Percentiles rank a stretch among this genome's conserved stretches.
phyloP scores from a whole-genome alignment of 768 basidiomycete species.

The Amanita thiersii region DNA sequence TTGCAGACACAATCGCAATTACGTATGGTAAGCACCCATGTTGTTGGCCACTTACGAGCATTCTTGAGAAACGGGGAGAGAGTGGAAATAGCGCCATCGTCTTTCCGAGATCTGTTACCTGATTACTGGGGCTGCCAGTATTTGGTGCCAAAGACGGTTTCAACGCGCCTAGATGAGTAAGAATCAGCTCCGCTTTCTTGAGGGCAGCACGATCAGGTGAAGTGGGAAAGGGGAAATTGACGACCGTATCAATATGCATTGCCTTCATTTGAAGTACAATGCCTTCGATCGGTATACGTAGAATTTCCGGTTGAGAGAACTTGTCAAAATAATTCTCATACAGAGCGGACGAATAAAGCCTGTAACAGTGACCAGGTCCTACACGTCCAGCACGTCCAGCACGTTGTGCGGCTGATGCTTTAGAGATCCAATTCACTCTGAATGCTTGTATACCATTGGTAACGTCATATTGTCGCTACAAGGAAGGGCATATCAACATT shows the following conservation, averaged over 20 bases:
- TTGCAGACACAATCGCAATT: constrained; percentile 80
- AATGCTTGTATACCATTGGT: constrained; percentile 84
- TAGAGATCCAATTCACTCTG: constrained; percentile 89
- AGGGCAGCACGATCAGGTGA: constrained; percentile 77
- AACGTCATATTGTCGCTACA: constrained; percentile 76
- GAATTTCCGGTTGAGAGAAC: constrained; percentile 86
- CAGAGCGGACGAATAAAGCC: constrained; percentile 91
- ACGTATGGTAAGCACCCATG: constrained; percentile 81
- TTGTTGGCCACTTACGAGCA: constrained; percentile 89
- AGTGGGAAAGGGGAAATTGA: constrained; percentile 98
- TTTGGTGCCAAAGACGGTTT: constrained; percentile 22
- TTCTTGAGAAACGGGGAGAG: constrained; percentile 90
- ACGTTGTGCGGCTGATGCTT: constrained; percentile 90
- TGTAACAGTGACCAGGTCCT: constrained; percentile 96
- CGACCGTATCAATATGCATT: constrained; percentile 95
- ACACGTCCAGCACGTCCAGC: constrained; percentile 96
- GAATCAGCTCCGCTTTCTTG: constrained; percentile 71
- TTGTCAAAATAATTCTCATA: constrained; percentile 88
- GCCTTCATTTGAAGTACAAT: constrained; percentile 98
- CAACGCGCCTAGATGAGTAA: constrained; percentile 81
- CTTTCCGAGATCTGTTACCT: constrained; percentile 85
- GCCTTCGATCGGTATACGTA: constrained; percentile 94
- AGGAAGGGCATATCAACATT: background rate
- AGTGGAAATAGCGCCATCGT: constrained; percentile 93
- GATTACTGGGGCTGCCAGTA: constrained; percentile 27